These are phyloP conservation scores for Mortierella alpina DNA, from an alignment of 192 early-diverging fungal genomes.

Conservation along the genomic window DNA sequence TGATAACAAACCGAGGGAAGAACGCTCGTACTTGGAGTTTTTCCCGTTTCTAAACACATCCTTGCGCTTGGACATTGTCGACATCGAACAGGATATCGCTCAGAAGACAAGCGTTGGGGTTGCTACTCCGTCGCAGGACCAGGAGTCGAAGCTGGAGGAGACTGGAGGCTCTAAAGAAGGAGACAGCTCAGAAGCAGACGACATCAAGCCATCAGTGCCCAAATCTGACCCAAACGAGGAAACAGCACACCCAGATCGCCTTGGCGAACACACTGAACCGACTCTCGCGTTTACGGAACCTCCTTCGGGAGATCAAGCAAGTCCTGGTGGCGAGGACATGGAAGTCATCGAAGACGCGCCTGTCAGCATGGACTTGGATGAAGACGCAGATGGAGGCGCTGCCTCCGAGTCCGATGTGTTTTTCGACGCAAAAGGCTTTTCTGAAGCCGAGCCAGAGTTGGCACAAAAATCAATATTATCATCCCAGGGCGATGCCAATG, in stretches of 20 bases:
- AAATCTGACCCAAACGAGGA: too few relatives aligned
- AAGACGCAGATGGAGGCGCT: conserved; percentile 23
- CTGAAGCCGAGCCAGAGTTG: conserved; percentile 28
- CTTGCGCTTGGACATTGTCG: conserved; percentile 59
- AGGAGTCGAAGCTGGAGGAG: background rate
- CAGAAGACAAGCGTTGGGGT: background rate
- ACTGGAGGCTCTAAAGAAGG: too few relatives aligned
- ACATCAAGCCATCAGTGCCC: too few relatives aligned
- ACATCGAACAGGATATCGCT: background rate
- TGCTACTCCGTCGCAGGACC: background rate
- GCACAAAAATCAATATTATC: background rate
- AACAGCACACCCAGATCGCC: too few relatives aligned
- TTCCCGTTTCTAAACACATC: conserved; percentile 82
- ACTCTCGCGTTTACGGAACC: too few relatives aligned
- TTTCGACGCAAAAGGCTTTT: conserved; percentile 49
- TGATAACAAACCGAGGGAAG: conserved; percentile 81
- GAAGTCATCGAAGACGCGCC: background rate
- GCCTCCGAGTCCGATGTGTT: conserved; percentile 40
- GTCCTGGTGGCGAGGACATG: too few relatives aligned
- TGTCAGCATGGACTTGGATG: background rate
- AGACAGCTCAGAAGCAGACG: too few relatives aligned
- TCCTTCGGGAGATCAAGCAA: too few relatives aligned
- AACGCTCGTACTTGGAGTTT: conserved; percentile 82
- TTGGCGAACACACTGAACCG: too few relatives aligned
- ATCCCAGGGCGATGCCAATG: too few relatives aligned